Percentiles rank a stretch among this genome's conserved stretches.
Conservation (phyloP, 768 basidiomycete genomes). For the Tylopilus sp. region DNA sequence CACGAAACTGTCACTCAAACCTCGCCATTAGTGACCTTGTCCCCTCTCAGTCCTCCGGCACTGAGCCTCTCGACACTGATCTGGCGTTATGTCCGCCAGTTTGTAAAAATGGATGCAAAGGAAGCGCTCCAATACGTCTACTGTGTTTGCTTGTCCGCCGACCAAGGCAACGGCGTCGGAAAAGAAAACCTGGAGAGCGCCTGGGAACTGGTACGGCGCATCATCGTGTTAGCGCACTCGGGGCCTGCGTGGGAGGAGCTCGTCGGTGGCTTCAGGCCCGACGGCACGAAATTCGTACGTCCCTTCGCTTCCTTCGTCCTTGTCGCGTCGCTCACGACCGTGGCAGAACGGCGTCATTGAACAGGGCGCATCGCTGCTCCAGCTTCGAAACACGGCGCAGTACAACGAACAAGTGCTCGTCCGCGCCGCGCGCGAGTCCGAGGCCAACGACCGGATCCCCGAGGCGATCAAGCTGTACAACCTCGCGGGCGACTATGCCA, state of each 20-base stretch:
- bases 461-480: conserved; percentile 97
- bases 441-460: conserved; percentile 78
- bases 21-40: conserved; percentile 55
- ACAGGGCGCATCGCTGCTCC: conserved; percentile 73
- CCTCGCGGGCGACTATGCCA: conserved; percentile 85
- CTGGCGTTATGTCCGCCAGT: conserved; percentile 91
- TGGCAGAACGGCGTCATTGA: conserved; percentile 82
- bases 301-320: background rate
- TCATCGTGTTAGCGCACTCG: conserved; percentile 74
- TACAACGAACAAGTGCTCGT: conserved; percentile 83
- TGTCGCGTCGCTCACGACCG: background rate
- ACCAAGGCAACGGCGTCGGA: conserved; percentile 68
- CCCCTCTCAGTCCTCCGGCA: conserved; percentile 65
- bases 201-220: conserved; percentile 76
- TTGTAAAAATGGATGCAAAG: conserved; percentile 89
- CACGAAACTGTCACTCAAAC: background rate
- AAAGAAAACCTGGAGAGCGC: conserved; percentile 79
- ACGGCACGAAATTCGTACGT: conserved; percentile 87
- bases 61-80: conserved; percentile 81
- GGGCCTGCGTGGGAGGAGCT: conserved; percentile 89
- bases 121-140: conserved; percentile 95
- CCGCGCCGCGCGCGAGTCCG: conserved; percentile 76
- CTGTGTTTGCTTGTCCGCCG: conserved; percentile 73
- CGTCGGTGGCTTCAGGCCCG: conserved; percentile 86
- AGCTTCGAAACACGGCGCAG: conserved; percentile 58